Evolutionary conservation across 306 rosid genomes (phyloP).

Genomic region (Acacia acuminata): DNA sequence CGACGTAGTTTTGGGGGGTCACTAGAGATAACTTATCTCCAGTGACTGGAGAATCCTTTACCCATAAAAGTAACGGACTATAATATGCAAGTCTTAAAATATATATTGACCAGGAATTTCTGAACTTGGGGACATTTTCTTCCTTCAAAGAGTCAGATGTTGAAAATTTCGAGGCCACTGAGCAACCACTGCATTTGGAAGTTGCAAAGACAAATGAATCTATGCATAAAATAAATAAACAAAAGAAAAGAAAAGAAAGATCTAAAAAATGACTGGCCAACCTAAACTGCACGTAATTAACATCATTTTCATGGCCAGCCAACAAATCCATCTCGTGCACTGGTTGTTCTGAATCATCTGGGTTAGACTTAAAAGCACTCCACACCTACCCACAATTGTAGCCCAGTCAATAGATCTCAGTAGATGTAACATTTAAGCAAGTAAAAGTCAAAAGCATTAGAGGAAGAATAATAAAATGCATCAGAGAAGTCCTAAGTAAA

Average conservation of each 20-base stretch:
- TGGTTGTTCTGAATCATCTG: conserved; percentile 62
- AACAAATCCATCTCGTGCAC: conserved; percentile 79
- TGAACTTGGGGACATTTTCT: conserved; percentile 63
- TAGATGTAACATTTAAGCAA: conserved; percentile 33
- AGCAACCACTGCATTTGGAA: conserved; percentile 72
- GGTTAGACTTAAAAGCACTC: conserved; percentile 67
- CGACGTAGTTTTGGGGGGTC: too few species aligned
- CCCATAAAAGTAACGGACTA: conserved; percentile 7
- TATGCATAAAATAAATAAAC: conserved; percentile 12
- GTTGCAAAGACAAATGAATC: conserved; percentile 32
- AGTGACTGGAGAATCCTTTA: too few species aligned
- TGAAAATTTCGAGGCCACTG: conserved; percentile 69
- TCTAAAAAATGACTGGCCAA: conserved; percentile 40
- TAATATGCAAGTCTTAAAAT: conserved; percentile 27
- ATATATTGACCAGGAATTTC: conserved; percentile 67
- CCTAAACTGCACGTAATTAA: conserved; percentile 94
- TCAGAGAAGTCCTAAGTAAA: conserved; percentile 24
- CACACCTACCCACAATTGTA: conserved; percentile 67
- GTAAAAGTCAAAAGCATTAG: conserved; percentile 25
- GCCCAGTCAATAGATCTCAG: conserved; percentile 34
- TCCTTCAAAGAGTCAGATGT: conserved; percentile 65
- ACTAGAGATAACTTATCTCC: too few species aligned
- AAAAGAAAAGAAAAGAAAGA: conserved; percentile 1
- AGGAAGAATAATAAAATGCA: conserved; percentile 28
- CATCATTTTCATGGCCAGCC: conserved; percentile 92